Evolutionary conservation across 164 flowering plant genomes (phyloP), one percentile per base, ranked within the genome.

Genomic region (Macadamia tetraphylla): DNA sequence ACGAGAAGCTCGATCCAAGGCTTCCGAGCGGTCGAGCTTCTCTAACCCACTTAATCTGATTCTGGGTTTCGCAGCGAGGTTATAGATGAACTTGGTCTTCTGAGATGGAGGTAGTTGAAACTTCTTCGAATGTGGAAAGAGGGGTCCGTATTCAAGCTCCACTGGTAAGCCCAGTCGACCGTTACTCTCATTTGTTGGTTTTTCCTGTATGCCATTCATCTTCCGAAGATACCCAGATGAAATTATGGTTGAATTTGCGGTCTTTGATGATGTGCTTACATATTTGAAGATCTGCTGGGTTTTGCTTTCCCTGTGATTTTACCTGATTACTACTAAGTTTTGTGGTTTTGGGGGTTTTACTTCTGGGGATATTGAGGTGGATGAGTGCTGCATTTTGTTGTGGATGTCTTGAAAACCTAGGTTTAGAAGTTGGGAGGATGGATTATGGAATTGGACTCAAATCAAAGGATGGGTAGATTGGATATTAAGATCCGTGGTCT

Each of bases 61-160:
- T 78, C 75, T 76, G 67, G 17, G 58, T 40, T 56, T 29, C 17
- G 43, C 48, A n/a, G 42, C 12, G 29, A 30, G 32, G 31, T 43
- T 13, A 4, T 60, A 60, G 40, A 31, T 60, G 62, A 60, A 32
- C 8, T 29, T 67, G 35, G 42, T 67, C 29, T 76, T 74, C 60
- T 67, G 60, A 75, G 75, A 85, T 88, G 88, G 85, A 84, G 61
- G 63, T 71, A 10, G 77, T 58, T 71, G 83, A 82, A 67, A 75
- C 73, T 69, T 83, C 93, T 65, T 75, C 90, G 9, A 84, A 72
- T 80, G 86, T 71, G 53, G 85, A 70, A 31, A 86, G 92, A 74
- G 89, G 82, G 17, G 76, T 80, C 73, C 81, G 95, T 70, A 82
- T 86, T 77, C 95, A 86, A 83, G 87, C 97, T 81, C 95, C 95